Conservation (phyloP, 441 rosid genomes). For the Oxalis stricta region DNA sequence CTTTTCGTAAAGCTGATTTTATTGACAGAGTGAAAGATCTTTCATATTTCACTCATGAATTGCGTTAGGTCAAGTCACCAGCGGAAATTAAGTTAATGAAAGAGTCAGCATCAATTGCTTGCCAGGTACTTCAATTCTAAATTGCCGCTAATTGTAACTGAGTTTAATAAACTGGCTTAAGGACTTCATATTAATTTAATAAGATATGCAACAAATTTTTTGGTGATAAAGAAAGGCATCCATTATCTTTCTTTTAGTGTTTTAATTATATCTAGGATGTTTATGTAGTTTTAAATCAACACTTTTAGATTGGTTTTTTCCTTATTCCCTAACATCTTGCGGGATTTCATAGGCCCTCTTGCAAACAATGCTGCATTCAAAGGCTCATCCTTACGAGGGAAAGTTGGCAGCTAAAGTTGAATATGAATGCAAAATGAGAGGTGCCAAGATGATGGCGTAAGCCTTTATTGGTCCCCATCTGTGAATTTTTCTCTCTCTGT, state of each 20-base stretch:
- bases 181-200: background rate
- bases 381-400: slow-evolving; percentile 57
- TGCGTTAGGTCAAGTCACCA: slow-evolving; percentile 77
- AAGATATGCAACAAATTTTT: background rate
- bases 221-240: too few species aligned
- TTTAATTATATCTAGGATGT: too few species aligned
- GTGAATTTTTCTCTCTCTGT: slow-evolving; percentile 17
- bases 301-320: too few species aligned
- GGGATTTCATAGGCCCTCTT: slow-evolving; percentile 77
- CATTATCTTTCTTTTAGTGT: too few species aligned
- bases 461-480: too few species aligned
- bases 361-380: slow-evolving; percentile 87
- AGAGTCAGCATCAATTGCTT: slow-evolving; percentile 90
- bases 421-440: slow-evolving; percentile 86
- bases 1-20: slow-evolving; percentile 35
- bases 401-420: slow-evolving; percentile 73
- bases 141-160: background rate
- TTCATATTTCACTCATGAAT: slow-evolving; percentile 46
- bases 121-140: slow-evolving; percentile 54
- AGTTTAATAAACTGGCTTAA: background rate
- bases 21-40: slow-evolving; percentile 49
- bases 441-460: slow-evolving; percentile 98
- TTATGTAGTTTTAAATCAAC: too few species aligned
- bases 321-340: too few species aligned
- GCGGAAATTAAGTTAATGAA: slow-evolving; percentile 82